Evolutionary conservation across 805 yeast species (phyloP), one percentile per base, ranked within the genome.

Genomic region (Torulaspora gathmanii): DNA sequence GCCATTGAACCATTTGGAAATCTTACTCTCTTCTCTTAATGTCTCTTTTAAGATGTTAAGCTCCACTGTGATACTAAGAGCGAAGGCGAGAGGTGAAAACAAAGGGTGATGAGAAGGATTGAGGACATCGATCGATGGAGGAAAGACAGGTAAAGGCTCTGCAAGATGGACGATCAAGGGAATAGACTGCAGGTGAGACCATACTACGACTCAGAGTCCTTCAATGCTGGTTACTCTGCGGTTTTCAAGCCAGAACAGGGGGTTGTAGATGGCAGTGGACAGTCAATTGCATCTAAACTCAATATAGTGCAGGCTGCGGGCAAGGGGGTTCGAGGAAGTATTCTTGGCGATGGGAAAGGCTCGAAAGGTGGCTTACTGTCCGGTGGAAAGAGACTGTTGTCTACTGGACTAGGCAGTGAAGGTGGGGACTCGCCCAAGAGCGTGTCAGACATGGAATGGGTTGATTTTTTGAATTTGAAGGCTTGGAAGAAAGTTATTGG

Each of bases 151-250:
- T 17, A 23, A 23, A 6, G 13, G 30, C 20, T 10, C 11, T 22
- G n/a, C 13, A 40, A 28, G 33, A 49, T 49, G 52, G 52, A 49
- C 16, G 52, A 45, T 15, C 39, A 37, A 12, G 46, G 43, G 9
- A 45, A 33, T 38, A 37, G 63, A 31, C 31, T 40, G 2, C 60
- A 63, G 20, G 64, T 74, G 43, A 74, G 93, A 64, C 91, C 91
- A 2, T 84, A 84, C 63, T 79, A 81, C 58, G 80, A 82, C 61
- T 75, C 83, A n/a, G 82, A 74, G 20, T 68, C 81, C 1, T 84
- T 84, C 61, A 73, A 79, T 58, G 79, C 82, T 1, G 84, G 82
- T 11, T 80, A 81, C 55, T 67, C 76, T 22, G 83, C 81, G 13
- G 72, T 77, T 3, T 81, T 70, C 57, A 72, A 73, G 47, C 83